A percentile compares a stretch with the other conserved stretches of the same genome.
Evolutionary conservation across 2,329 filamentous ascomycete genomes (phyloP).

Genomic region (Fusarium nematophilum): DNA sequence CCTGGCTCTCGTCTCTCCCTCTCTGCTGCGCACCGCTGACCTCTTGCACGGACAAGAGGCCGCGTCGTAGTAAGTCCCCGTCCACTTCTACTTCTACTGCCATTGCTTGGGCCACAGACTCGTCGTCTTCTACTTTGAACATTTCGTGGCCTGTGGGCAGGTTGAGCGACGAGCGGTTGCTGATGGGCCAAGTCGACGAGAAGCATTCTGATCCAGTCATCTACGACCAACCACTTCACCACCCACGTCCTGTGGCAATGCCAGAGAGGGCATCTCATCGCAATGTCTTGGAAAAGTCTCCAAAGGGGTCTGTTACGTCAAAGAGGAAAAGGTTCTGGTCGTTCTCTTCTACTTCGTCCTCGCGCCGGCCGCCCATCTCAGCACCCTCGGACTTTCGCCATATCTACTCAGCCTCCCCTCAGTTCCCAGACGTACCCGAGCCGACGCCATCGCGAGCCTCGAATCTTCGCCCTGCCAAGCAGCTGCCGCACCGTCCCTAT

Average conservation of each 20-base stretch:
- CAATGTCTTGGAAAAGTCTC: constrained; percentile 40
- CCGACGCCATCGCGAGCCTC: constrained; percentile 36
- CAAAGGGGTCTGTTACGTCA: constrained; percentile 56
- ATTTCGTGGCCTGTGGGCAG: constrained; percentile 44
- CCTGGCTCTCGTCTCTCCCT: constrained; percentile 57
- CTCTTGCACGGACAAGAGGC: constrained; percentile 54
- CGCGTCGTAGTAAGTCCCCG: constrained; percentile 52
- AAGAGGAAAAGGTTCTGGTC: constrained; percentile 60
- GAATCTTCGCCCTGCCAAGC: constrained; percentile 39
- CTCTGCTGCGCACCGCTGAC: constrained; percentile 58
- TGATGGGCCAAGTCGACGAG: constrained; percentile 49
- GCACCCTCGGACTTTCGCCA: constrained; percentile 70
- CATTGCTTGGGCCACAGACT: constrained; percentile 33
- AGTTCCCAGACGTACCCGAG: constrained; percentile 46
- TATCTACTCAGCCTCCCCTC: constrained; percentile 61
- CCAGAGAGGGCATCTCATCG: constrained; percentile 31
- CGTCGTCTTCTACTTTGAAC: constrained; percentile 34
- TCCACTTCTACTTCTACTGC: constrained; percentile 38
- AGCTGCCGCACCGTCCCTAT: constrained; percentile 53
- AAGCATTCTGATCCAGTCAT: constrained; percentile 43
- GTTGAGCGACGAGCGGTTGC: constrained; percentile 44
- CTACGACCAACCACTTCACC: constrained; percentile 44
- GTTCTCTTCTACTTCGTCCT: constrained; percentile 55
- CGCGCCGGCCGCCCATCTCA: constrained; percentile 68
- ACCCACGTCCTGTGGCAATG: constrained; percentile 44